Base-by-base conservation (phyloP, 495 filamentous ascomycete species). In the Thermochaetoides thermophila region DNA sequence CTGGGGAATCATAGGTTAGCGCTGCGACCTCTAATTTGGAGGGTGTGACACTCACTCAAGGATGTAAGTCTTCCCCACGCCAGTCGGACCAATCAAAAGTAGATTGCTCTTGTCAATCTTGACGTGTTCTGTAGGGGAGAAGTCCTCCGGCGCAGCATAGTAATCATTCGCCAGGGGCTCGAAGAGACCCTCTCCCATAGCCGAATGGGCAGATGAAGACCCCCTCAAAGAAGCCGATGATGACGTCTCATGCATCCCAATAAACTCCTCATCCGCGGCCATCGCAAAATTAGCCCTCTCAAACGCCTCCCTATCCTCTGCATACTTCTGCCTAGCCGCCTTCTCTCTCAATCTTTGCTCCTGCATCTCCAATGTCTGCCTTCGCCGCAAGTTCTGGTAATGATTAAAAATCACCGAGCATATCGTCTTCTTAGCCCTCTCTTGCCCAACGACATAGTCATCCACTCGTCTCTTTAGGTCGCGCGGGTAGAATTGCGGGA, bases 391-490 rank as follows among this genome's bases (percentile, higher is more conserved):
- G 23, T 79, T 68, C 58, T 92, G 85, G 51, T 94, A 96, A 48
- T 97, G 89, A 59, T 95, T 93, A 56, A 84, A 95, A n/a, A 97
- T 81, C 3, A 86, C 84, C 8, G 85, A 78, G 42, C 83, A 87
- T 32, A 95, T 69, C 16, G 85, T 79, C 52, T 89, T 89, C 68
- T 96, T 97, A n/a, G 89, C 83, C 31, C 82, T 76, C 44, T 92
- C 81, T 52, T 97, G 89, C 15, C 91, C 91, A 5, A 97, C 87
- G 5, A 97, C 87, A 53, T 84, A 96, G 50, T 87, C 79, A 49
- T 97, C 91, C 8, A 96, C 73, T 50, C 93, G 81, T 43, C 83
- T 69, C 57, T 96, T 96, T 43, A 97, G 62, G 37, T 74, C 63
- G 38, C 69, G 73, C 3, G 82, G 84, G n/a, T 84, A 92, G 38